These are phyloP conservation scores for Periconia digitata DNA, from an alignment of 2,329 filamentous ascomycete species.

Conservation along the genomic window DNA sequence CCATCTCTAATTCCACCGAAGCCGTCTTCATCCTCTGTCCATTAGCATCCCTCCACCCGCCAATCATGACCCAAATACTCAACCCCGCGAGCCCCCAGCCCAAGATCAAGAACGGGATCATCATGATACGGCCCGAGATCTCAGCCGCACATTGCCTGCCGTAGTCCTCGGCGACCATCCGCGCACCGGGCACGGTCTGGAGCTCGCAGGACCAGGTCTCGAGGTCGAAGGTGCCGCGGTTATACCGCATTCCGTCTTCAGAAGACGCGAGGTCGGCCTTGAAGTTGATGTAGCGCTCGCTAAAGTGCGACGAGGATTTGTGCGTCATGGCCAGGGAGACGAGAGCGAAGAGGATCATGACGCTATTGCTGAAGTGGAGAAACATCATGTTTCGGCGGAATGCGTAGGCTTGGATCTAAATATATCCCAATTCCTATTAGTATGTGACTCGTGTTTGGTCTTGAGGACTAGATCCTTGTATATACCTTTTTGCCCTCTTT, in stretches of 20 bases:
- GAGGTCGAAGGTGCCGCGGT: constrained; percentile 37
- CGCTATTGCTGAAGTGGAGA: constrained; percentile 30
- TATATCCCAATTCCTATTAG: too few species aligned
- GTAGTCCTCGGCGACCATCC: constrained; percentile 32
- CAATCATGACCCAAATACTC: constrained; percentile 26
- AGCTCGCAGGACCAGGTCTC: constrained; percentile 40
- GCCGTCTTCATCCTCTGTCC: constrained; percentile 30
- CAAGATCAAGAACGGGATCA: constrained; percentile 32
- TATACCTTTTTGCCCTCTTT: constrained; percentile 26
- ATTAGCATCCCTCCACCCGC: constrained; percentile 16
- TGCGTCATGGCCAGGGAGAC: constrained; percentile 35
- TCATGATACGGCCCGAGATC: constrained; percentile 27
- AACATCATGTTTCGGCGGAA: constrained; percentile 40
- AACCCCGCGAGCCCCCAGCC: constrained; percentile 20
- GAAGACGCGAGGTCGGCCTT: constrained; percentile 16
- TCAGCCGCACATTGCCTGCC: constrained; percentile 30
- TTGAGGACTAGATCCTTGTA: background rate
- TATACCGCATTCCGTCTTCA: constrained; percentile 29
- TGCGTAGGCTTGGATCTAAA: constrained; percentile 31
- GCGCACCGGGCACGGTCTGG: constrained; percentile 19
- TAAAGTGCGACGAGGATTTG: constrained; percentile 31
- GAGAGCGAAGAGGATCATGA: constrained; percentile 34
- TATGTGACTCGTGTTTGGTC: background rate
- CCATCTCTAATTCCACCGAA: constrained; percentile 32
- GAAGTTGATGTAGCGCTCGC: constrained; percentile 25